phyloP scores from a whole-genome alignment of 2,329 filamentous ascomycete genomes.

The Ascocoryne sarcoides region DNA sequence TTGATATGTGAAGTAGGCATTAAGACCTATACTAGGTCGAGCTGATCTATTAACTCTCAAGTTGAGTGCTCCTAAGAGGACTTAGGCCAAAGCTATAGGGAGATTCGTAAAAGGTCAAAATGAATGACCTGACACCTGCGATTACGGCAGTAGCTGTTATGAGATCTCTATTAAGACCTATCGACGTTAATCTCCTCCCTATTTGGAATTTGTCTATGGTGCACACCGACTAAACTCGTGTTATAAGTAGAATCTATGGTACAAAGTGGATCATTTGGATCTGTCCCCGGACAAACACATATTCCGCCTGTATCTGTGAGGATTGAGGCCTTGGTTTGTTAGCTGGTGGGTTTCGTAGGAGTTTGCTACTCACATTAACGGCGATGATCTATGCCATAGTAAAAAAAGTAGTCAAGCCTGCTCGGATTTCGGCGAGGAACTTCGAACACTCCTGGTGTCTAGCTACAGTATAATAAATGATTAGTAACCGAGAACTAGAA shows the following conservation, averaged over 20 bases:
- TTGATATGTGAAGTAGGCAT: conserved; percentile 60
- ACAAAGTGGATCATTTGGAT: conserved; percentile 25
- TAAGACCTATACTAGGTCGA: conserved; percentile 59
- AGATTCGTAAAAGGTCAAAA: conserved; percentile 79
- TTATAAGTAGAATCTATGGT: conserved; percentile 31
- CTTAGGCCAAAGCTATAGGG: conserved; percentile 65
- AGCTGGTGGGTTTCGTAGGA: conserved; percentile 20
- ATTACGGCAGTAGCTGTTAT: conserved; percentile 80
- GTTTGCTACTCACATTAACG: conserved; percentile 11
- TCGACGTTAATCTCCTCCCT: conserved; percentile 1
- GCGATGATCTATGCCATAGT: conserved; percentile 36
- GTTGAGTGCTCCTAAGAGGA: conserved; percentile 11
- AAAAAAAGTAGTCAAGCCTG: conserved; percentile 62
- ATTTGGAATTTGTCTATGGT: no score
- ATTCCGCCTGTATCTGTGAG: conserved; percentile 69
- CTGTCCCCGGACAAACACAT: conserved; percentile 54
- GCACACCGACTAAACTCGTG: conserved; percentile 32
- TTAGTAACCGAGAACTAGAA: conserved; percentile 1
- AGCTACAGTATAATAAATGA: conserved; percentile 42
- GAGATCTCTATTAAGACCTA: conserved; percentile 63
- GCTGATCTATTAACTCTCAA: conserved; percentile 33
- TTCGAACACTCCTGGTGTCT: conserved; percentile 58
- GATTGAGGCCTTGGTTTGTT: conserved; percentile 53
- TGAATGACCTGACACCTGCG: conserved; percentile 63
- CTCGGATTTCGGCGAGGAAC: conserved; percentile 70